Evolutionary conservation across 768 basidiomycete genomes (phyloP).

Genomic region (Hydnomerulius pinastri): DNA sequence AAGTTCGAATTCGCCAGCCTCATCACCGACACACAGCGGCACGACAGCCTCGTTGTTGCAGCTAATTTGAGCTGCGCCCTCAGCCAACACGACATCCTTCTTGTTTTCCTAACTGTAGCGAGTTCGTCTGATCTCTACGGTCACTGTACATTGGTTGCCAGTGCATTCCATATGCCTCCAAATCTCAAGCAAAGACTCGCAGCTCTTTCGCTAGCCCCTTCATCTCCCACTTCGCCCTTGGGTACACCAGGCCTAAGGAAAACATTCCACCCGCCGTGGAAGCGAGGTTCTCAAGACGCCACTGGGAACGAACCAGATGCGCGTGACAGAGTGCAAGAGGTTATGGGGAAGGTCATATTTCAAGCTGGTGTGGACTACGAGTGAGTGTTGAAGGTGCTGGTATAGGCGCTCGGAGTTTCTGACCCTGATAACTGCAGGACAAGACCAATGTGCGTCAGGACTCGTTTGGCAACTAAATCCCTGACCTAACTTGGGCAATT

Average conservation of each 20-base stretch:
- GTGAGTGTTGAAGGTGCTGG: conserved; percentile 45
- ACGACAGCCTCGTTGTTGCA: too few relatives aligned
- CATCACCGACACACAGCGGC: too few relatives aligned
- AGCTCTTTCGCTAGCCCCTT: conserved; percentile 56
- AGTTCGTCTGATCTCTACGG: too few relatives aligned
- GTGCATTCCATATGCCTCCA: conserved; percentile 28
- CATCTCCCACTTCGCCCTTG: conserved; percentile 45
- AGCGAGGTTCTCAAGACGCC: conserved; percentile 33
- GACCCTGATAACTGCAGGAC: conserved; percentile 51
- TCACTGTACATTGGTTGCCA: too few relatives aligned
- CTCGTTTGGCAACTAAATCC: background rate
- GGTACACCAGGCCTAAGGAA: conserved; percentile 26
- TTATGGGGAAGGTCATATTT: conserved; percentile 74
- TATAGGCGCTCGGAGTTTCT: conserved; percentile 13
- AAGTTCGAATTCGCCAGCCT: too few relatives aligned
- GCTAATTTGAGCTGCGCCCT: too few relatives aligned
- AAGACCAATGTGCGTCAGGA: conserved; percentile 71
- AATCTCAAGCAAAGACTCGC: conserved; percentile 69
- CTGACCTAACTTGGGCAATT: conserved; percentile 9
- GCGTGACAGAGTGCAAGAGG: conserved; percentile 56
- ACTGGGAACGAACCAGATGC: conserved; percentile 28
- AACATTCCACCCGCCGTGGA: conserved; percentile 59
- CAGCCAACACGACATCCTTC: too few relatives aligned
- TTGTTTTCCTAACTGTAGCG: too few relatives aligned
- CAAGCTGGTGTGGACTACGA: conserved; percentile 91